Evolutionary conservation across 495 filamentous ascomycete genomes (phyloP).

Genomic region (Talaromyces liani): DNA sequence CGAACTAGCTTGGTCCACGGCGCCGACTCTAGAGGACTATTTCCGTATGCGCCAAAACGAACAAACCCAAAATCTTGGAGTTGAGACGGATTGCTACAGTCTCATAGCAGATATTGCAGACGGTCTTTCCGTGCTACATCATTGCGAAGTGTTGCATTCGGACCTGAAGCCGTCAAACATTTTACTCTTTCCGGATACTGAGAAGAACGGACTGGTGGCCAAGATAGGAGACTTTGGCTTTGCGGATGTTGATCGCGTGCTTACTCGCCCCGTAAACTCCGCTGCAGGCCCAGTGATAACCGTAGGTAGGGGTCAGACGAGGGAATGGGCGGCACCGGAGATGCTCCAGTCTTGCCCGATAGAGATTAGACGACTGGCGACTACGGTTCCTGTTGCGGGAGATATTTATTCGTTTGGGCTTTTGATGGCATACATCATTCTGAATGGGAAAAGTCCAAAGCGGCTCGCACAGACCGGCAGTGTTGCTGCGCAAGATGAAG

Average conservation of each 20-base stretch:
- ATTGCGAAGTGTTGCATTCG: neutral
- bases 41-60: neutral
- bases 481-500: neutral
- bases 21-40: neutral
- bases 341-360: neutral
- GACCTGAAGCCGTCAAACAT: neutral
- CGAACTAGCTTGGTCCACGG: neutral
- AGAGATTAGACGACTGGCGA: neutral
- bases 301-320: neutral
- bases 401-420: neutral
- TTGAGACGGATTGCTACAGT: neutral
- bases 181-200: neutral
- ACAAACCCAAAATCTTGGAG: neutral
- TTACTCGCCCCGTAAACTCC: neutral
- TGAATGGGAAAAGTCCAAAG: neutral
- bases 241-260: neutral
- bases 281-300: neutral
- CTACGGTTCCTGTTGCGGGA: neutral
- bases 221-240: neutral
- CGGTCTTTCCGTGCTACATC: neutral
- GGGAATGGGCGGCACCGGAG: neutral
- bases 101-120: conserved; percentile 1
- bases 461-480: neutral
- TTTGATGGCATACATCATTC: neutral
- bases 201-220: neutral